Conservation (phyloP, 1,139 yeast species). For the Pichia sp. region DNA sequence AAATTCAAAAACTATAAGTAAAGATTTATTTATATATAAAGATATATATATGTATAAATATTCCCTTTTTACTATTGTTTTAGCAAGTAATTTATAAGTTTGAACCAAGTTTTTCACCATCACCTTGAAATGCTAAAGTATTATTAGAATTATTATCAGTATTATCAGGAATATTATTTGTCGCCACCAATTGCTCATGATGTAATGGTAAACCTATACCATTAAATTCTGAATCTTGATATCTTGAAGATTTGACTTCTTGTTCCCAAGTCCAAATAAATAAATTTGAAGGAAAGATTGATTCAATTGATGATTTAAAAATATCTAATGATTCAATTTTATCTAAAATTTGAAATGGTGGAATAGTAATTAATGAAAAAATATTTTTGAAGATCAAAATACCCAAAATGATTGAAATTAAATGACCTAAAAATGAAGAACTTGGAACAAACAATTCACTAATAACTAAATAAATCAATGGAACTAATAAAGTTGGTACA, state of each 20-base stretch:
- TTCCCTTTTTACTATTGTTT: too few relatives aligned
- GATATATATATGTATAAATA: too few relatives aligned
- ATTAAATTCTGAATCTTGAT: neutral
- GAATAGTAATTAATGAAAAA: conserved; percentile 47
- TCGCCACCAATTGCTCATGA: conserved; percentile 1
- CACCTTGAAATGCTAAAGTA: conserved; percentile 16
- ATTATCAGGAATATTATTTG: neutral
- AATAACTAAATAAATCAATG: conserved; percentile 48
- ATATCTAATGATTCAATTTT: conserved; percentile 46
- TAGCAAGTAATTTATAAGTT: neutral
- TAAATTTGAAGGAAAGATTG: conserved; percentile 7
- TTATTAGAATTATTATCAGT: neutral
- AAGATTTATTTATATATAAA: too few relatives aligned
- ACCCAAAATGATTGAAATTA: conserved; percentile 48
- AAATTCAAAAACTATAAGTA: too few relatives aligned
- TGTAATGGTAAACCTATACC: conserved; percentile 17
- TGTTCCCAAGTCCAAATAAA: conserved; percentile 20
- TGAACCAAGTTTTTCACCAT: conserved; percentile 6
- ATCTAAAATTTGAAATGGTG: conserved; percentile 61
- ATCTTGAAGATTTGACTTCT: conserved; percentile 20
- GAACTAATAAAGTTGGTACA: conserved; percentile 59
- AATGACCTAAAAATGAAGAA: conserved; percentile 72
- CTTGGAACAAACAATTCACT: conserved; percentile 46
- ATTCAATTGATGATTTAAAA: conserved; percentile 7
- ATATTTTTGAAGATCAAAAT: conserved; percentile 52